Evolutionary conservation across 148 eudicot species (phyloP), one percentile per base, ranked within the genome.

Genomic region (Mesembryanthemum crystallinum): DNA sequence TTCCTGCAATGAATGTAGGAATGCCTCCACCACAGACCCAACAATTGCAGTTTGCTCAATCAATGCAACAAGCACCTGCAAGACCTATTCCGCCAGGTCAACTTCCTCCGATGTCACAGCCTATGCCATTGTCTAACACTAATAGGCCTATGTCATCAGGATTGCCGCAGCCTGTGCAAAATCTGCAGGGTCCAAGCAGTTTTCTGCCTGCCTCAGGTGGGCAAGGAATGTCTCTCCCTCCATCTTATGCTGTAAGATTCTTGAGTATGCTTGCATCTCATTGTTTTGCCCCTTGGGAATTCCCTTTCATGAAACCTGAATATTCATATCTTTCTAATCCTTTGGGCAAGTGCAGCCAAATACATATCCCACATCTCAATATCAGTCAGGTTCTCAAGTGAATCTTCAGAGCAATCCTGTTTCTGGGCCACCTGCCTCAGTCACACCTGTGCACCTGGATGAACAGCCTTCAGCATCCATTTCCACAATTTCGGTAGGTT

Each of bases 31-130:
- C 81, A 43, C 83, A 81, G 64, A 77, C 78, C 72, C 89, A 85
- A 67, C 93, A 84, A 64, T 73, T 81, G 75, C 98, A 93, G 72
- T 86, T 83, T 81, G 83, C 90, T 79, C 98, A 88, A 67, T 82
- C 88, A 67, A 77, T 86, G 69, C 89, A 82, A 52, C 92, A 85
- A 67, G 75, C 78, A 30, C 90, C 86, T 74, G 64, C 80, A 55
- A 86, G 96, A 67, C 87, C 91, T 63, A 79, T 78, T 42, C 81
- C 73, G 21, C 80, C 81, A 79, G 83, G 85, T 72, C 89, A 84
- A 73, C 71, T 39, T 77, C 83, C 86, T 79, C 85, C 82, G 64
- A 86, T 85, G 67, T 80, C 87, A 59, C 93, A 84, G 59, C 51
- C 92, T n/a, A 67, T 90, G 71, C 80, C 85, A 51, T 57, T 68